Percentiles rank a stretch among this genome's conserved stretches.
These are phyloP conservation scores for Suillus discolor DNA, from an alignment of 768 basidiomycete genomes.

Conservation along the genomic window DNA sequence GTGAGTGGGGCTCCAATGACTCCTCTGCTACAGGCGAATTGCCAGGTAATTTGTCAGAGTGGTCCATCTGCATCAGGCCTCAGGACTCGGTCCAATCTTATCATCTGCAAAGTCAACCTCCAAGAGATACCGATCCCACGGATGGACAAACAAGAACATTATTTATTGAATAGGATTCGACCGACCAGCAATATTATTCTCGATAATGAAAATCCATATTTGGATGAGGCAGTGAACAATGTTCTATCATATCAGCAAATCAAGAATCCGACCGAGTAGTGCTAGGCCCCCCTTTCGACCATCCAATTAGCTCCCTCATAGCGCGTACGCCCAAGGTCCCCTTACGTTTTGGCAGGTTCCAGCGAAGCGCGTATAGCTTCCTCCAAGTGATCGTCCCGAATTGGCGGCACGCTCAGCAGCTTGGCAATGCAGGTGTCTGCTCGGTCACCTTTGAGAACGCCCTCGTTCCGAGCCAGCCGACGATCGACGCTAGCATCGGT, in stretches of 20 bases:
- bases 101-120: too few relatives aligned
- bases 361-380: constrained; percentile 74
- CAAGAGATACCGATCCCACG: too few relatives aligned
- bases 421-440: constrained; percentile 62
- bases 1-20: too few relatives aligned
- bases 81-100: too few relatives aligned
- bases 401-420: constrained; percentile 80
- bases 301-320: constrained; percentile 83
- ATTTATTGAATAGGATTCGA: too few relatives aligned
- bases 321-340: constrained; percentile 68
- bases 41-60: too few relatives aligned
- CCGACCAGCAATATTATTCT: too few relatives aligned
- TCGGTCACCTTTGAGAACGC: constrained; percentile 21
- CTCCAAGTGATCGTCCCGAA: constrained; percentile 96
- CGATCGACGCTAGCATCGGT: constrained; percentile 65
- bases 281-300: constrained; percentile 43
- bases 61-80: too few relatives aligned
- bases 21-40: too few relatives aligned
- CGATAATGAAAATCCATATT: too few relatives aligned
- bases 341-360: constrained; percentile 50
- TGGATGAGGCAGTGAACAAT: background rate
- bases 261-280: background rate
- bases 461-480: constrained; percentile 50
- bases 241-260: background rate
- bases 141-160: too few relatives aligned